phyloP scores from a whole-genome alignment of 1,139 yeast species.

The Saccharomyces hybrid region DNA sequence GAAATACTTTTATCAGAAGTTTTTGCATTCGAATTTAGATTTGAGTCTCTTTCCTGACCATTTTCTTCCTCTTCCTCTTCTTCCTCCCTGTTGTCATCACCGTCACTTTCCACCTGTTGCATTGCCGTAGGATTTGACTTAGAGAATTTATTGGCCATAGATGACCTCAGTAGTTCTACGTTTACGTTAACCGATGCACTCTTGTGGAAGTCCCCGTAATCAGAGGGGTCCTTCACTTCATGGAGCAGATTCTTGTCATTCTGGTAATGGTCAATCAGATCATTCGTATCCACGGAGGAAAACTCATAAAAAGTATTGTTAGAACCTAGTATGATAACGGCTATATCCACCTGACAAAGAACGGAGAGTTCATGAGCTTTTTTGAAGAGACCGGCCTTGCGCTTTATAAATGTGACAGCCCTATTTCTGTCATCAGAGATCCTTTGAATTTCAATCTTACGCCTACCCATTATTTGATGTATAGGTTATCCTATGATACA shows the following conservation, averaged over 20 bases:
- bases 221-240: constrained; percentile 55
- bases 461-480: constrained; percentile 84
- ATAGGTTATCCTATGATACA: too few relatives aligned
- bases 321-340: constrained; percentile 79
- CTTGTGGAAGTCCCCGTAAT: constrained; percentile 39
- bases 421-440: constrained; percentile 82
- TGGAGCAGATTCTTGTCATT: constrained; percentile 36
- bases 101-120: neutral
- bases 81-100: neutral
- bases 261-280: constrained; percentile 51
- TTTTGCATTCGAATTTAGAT: neutral
- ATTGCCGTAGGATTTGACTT: neutral
- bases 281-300: constrained; percentile 61
- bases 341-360: constrained; percentile 85
- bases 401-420: constrained; percentile 83
- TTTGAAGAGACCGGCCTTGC: constrained; percentile 92
- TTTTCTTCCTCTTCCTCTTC: neutral
- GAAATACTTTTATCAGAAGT: neutral
- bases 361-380: constrained; percentile 94
- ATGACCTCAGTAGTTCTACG: neutral
- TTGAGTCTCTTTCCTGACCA: neutral
- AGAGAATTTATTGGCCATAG: neutral
- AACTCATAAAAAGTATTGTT: constrained; percentile 75
- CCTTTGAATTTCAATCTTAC: constrained; percentile 92
- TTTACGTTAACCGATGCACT: constrained; percentile 18